phyloP scores from a whole-genome alignment of 306 rosid species.

The Crotalaria pallida region DNA sequence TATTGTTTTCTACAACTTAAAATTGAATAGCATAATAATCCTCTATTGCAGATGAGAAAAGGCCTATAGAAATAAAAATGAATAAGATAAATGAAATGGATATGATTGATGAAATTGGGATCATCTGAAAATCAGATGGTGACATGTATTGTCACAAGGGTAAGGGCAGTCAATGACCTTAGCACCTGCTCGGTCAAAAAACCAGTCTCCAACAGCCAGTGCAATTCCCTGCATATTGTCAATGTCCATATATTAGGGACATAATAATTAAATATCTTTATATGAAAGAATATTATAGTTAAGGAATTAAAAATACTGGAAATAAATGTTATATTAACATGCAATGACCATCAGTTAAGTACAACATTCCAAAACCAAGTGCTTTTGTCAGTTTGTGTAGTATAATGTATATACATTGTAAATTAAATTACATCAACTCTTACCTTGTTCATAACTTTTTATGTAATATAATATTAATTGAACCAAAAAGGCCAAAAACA shows the following conservation, averaged over 20 bases:
- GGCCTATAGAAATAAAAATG: neutral
- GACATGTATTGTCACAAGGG: conserved; percentile 88
- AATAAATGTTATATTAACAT: neutral
- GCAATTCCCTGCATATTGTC: conserved; percentile 64
- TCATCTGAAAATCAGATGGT: conserved; percentile 66
- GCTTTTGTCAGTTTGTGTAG: too few relatives aligned
- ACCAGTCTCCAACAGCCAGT: conserved; percentile 91
- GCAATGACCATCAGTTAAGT: neutral
- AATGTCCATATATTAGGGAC: conserved; percentile 2
- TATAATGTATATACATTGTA: too few relatives aligned
- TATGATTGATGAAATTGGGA: conserved; percentile 12
- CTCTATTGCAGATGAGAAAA: neutral
- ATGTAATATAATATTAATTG: too few relatives aligned
- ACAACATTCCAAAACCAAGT: neutral
- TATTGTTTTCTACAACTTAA: conserved; percentile 26
- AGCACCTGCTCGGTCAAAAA: conserved; percentile 58
- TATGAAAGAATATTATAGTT: neutral
- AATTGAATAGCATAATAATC: conserved; percentile 25
- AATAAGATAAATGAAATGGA: neutral
- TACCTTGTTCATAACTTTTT: too few relatives aligned
- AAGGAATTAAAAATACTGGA: neutral
- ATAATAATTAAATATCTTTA: neutral
- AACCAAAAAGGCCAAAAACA: too few relatives aligned
- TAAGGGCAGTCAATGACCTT: conserved; percentile 82
- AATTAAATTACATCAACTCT: too few relatives aligned